These are phyloP conservation scores for Ettlia oleoabundans DNA, from an alignment of 139 green algal species.

Conservation along the genomic window DNA sequence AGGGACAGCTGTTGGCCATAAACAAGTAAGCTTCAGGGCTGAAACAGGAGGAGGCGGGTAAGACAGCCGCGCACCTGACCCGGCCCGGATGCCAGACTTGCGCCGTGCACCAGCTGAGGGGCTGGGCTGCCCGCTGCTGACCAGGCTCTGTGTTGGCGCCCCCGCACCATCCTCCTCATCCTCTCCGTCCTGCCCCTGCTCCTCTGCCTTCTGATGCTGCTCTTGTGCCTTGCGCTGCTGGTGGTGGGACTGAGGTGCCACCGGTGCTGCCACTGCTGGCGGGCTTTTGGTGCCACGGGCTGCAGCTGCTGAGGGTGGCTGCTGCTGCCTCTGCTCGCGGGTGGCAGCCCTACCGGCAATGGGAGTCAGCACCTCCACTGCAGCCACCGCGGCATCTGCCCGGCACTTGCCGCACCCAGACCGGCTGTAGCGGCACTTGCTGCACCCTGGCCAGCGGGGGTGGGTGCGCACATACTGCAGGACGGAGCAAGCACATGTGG, in stretches of 20 bases:
- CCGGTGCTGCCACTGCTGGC: neutral
- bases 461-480: constrained; percentile 32
- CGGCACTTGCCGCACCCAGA: constrained; percentile 30
- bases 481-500: neutral
- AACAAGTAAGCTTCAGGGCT: neutral
- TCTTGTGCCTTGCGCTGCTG: constrained; percentile 2
- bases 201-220: neutral
- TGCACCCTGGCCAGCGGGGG: constrained; percentile 17
- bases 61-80: neutral
- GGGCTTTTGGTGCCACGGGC: neutral
- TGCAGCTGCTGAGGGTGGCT: neutral
- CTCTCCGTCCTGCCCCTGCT: neutral
- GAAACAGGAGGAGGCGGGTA: neutral
- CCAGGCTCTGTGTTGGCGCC: constrained; percentile 13
- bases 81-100: neutral
- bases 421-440: constrained; percentile 23
- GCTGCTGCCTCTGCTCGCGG: too few relatives aligned
- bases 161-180: constrained; percentile 11
- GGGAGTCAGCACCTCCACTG: too few relatives aligned
- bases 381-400: neutral
- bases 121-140: neutral
- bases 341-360: too few relatives aligned
- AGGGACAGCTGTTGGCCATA: neutral
- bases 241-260: neutral
- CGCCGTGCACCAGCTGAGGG: neutral